Conservation (phyloP, 2,329 filamentous ascomycete species). For the Sporothrix mexicana region DNA sequence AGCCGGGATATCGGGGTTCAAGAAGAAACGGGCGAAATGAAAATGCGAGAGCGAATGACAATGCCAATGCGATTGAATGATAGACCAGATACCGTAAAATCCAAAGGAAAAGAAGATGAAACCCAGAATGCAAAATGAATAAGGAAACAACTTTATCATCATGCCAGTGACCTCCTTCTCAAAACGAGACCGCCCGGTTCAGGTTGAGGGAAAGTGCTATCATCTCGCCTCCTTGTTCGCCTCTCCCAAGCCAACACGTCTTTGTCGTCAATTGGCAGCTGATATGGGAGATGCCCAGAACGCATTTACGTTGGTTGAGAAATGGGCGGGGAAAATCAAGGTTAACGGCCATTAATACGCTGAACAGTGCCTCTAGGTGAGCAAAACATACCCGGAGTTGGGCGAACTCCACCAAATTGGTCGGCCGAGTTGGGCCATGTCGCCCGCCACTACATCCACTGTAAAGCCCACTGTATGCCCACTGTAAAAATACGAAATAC, state of each 20-base stretch:
- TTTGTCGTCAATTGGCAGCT: slow-evolving; percentile 26
- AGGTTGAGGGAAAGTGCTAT: slow-evolving; percentile 9
- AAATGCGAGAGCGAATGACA: neutral
- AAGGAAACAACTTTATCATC: neutral
- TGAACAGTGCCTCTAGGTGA: slow-evolving; percentile 20
- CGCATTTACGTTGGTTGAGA: neutral
- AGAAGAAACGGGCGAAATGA: neutral
- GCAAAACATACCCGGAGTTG: slow-evolving; percentile 17
- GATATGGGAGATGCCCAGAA: neutral
- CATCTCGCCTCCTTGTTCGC: slow-evolving; percentile 14
- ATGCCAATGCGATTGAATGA: neutral
- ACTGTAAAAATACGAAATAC: neutral
- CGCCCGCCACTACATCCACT: neutral
- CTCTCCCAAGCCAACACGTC: slow-evolving; percentile 22
- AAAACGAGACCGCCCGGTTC: neutral
- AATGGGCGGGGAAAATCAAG: slow-evolving; percentile 3
- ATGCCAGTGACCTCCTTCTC: neutral
- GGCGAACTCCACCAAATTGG: slow-evolving; percentile 28
- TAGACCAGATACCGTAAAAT: neutral
- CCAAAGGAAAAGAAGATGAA: neutral
- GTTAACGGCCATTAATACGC: neutral
- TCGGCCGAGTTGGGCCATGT: slow-evolving; percentile 9
- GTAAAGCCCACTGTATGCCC: neutral
- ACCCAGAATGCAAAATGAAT: neutral
- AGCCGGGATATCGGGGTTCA: neutral